Evolutionary conservation across 1,139 yeast genomes (phyloP).

Genomic region (Diutina scorzettiae): DNA sequence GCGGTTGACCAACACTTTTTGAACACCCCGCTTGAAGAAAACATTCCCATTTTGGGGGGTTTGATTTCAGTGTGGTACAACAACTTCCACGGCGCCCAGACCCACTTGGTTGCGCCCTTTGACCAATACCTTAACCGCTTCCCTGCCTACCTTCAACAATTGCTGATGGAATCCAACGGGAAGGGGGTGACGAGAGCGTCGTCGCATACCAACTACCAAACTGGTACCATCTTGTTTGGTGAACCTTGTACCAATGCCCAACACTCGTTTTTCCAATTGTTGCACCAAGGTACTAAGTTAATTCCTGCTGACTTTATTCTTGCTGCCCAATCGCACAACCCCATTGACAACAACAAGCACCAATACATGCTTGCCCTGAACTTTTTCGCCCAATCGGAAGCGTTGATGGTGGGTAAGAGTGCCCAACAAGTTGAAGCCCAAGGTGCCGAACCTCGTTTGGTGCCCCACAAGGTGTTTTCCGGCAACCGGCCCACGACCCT

Average conservation of each 20-base stretch:
- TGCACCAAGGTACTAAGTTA: slow-evolving; percentile 96
- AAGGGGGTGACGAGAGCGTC: slow-evolving; percentile 91
- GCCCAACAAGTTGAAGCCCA: slow-evolving; percentile 76
- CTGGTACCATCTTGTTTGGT: slow-evolving; percentile 92
- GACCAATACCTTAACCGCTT: slow-evolving; percentile 97
- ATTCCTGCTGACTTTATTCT: slow-evolving; percentile 94
- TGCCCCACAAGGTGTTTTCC: slow-evolving; percentile 91
- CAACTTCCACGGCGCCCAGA: slow-evolving; percentile 95
- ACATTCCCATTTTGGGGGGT: slow-evolving; percentile 91
- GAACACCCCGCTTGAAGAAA: slow-evolving; percentile 73
- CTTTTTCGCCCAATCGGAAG: slow-evolving; percentile 97
- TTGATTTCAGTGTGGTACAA: slow-evolving; percentile 93
- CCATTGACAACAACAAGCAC: slow-evolving; percentile 86
- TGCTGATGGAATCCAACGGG: slow-evolving; percentile 98
- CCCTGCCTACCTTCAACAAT: slow-evolving; percentile 98
- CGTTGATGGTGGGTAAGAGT: slow-evolving; percentile 91
- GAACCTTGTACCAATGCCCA: slow-evolving; percentile 99
- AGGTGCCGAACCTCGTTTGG: slow-evolving; percentile 76
- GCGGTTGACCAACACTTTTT: slow-evolving; percentile 88
- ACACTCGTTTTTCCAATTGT: slow-evolving; percentile 98
- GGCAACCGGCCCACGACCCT: slow-evolving; percentile 99
- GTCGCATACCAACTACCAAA: slow-evolving; percentile 83
- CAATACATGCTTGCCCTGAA: slow-evolving; percentile 97
- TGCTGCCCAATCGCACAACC: slow-evolving; percentile 97
- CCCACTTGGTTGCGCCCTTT: slow-evolving; percentile 95